Percentiles rank a stretch among this genome's conserved stretches.
Conservation (phyloP, 352 stramenopile genomes). For the Phytophthora fragariaefolia region DNA sequence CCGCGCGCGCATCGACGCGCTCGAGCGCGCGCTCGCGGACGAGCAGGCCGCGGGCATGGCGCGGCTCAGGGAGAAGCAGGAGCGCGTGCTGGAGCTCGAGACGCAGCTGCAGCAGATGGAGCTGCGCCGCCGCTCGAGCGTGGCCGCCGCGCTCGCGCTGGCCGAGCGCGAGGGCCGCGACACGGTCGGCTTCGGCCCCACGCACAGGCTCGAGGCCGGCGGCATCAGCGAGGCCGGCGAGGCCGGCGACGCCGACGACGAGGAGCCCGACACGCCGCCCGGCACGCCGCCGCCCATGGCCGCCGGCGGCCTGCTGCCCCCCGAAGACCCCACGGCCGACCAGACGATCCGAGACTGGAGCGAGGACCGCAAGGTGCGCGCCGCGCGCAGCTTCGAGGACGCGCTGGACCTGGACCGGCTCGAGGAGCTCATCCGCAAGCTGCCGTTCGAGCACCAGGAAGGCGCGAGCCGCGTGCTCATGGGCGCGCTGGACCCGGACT, state of each 20-base stretch:
- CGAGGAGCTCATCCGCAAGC: slow-evolving; percentile 58
- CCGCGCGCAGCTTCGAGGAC: slow-evolving; percentile 42
- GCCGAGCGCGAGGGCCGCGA: slow-evolving; percentile 45
- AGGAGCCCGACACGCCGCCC: slow-evolving; percentile 73
- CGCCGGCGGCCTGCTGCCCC: slow-evolving; percentile 51
- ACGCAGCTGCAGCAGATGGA: slow-evolving; percentile 69
- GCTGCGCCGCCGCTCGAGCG: slow-evolving; percentile 55
- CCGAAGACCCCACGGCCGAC: slow-evolving; percentile 57
- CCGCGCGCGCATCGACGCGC: slow-evolving; percentile 62
- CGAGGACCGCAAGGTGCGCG: slow-evolving; percentile 65
- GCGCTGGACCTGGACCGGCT: slow-evolving; percentile 53
- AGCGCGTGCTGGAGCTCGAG: slow-evolving; percentile 68
- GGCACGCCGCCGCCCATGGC: slow-evolving; percentile 80
- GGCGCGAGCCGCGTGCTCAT: slow-evolving; percentile 71
- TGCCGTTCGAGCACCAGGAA: slow-evolving; percentile 74
- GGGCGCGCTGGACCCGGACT: slow-evolving; percentile 50
- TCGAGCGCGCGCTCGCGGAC: slow-evolving; percentile 64
- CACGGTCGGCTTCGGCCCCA: slow-evolving; percentile 57
- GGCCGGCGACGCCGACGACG: slow-evolving; percentile 36
- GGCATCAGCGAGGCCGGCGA: slow-evolving; percentile 42
- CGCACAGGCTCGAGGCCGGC: slow-evolving; percentile 36
- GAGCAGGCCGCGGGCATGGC: slow-evolving; percentile 74
- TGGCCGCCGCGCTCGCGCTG: slow-evolving; percentile 46
- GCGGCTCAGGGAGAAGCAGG: slow-evolving; percentile 77
- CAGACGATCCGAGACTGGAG: slow-evolving; percentile 77